Conservation (phyloP, 208 protist genomes). For the Leishmania arabica region DNA sequence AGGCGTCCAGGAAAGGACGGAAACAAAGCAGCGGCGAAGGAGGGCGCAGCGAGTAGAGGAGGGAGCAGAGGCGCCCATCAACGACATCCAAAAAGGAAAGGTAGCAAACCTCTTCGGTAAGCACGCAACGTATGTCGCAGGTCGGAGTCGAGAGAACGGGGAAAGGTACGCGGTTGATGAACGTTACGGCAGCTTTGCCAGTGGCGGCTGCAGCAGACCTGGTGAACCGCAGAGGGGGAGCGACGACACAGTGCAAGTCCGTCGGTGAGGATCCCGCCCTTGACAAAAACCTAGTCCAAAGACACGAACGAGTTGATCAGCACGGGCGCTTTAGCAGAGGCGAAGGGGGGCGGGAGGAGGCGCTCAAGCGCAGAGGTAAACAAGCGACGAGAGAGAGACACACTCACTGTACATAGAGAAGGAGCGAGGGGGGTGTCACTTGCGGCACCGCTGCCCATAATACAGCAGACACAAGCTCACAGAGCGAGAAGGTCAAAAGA, state of each 20-base stretch:
- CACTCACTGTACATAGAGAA: neutral
- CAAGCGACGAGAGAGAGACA: neutral
- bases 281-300: neutral
- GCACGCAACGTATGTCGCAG: neutral
- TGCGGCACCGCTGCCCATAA: neutral
- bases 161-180: neutral
- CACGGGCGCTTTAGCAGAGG: neutral
- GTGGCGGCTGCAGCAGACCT: neutral
- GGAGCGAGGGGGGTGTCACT: neutral
- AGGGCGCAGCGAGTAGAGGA: neutral
- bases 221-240: neutral
- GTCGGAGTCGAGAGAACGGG: neutral
- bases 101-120: neutral
- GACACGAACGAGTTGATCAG: neutral
- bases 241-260: neutral
- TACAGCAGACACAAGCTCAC: neutral
- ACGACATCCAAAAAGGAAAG: neutral
- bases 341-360: neutral
- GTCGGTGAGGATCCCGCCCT: neutral
- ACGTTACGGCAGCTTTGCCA: neutral
- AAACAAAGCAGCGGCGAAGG: neutral
- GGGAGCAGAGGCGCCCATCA: neutral
- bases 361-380: neutral
- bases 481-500: neutral
- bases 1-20: neutral